Conservation (phyloP, 2,329 filamentous ascomycete genomes). For the Fusarium decemcellulare region DNA sequence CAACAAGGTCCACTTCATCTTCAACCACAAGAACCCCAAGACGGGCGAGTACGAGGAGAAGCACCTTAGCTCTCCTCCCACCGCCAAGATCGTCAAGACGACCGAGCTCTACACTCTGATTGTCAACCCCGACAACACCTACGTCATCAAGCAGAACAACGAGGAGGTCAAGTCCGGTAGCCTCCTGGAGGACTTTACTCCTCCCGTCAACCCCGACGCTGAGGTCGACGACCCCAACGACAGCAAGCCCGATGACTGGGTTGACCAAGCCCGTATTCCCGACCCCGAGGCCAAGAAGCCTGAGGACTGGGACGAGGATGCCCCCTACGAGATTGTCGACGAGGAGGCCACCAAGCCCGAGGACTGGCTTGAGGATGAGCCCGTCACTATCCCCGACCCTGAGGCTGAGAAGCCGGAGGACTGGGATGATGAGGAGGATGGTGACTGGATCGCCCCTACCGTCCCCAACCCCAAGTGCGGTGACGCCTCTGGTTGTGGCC, state of each 20-base stretch:
- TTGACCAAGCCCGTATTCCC: slow-evolving; percentile 90
- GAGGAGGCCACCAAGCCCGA: slow-evolving; percentile 92
- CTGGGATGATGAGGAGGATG: slow-evolving; percentile 99
- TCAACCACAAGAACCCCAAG: slow-evolving; percentile 99
- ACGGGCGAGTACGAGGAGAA: slow-evolving; percentile 99
- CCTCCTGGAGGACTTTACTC: slow-evolving; percentile 93
- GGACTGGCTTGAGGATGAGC: slow-evolving; percentile 96
- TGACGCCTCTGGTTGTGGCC: slow-evolving; percentile 92
- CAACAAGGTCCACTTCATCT: slow-evolving; percentile 99
- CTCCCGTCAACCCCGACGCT: slow-evolving; percentile 91
- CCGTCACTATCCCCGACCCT: slow-evolving; percentile 86
- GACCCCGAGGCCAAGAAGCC: slow-evolving; percentile 97
- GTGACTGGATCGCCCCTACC: slow-evolving; percentile 93
- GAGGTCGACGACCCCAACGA: slow-evolving; percentile 97
- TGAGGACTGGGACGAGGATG: slow-evolving; percentile 99
- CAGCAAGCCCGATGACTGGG: slow-evolving; percentile 95
- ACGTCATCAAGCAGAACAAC: slow-evolving; percentile 92
- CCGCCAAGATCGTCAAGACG: slow-evolving; percentile 91
- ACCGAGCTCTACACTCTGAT: slow-evolving; percentile 97
- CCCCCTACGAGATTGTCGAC: slow-evolving; percentile 95
- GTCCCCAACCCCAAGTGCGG: slow-evolving; percentile 97
- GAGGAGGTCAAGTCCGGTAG: slow-evolving; percentile 89
- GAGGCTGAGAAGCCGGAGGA: slow-evolving; percentile 98
- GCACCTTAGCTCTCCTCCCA: slow-evolving; percentile 88
- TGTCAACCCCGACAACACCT: slow-evolving; percentile 96